Conservation (phyloP, 2,329 filamentous ascomycete genomes). For the Pseudogymnoascus verrucosus region DNA sequence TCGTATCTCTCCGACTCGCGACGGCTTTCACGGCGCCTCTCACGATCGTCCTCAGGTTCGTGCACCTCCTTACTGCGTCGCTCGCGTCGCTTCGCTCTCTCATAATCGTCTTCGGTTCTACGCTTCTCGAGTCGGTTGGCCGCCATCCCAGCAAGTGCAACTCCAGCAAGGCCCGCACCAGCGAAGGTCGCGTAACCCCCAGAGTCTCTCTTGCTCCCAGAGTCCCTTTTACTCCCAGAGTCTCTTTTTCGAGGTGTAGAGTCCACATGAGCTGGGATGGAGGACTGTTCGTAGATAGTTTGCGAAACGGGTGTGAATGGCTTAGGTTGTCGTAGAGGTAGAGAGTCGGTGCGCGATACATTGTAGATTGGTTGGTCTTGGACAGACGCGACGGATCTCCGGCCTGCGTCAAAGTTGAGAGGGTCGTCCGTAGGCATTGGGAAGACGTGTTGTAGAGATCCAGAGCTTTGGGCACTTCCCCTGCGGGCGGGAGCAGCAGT, state of each 20-base stretch:
- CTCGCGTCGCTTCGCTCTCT: conserved; percentile 21
- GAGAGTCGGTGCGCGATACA: conserved; percentile 39
- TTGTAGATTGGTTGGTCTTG: conserved; percentile 30
- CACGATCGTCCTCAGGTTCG: neutral
- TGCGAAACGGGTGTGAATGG: conserved; percentile 66
- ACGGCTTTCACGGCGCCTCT: neutral
- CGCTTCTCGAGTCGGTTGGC: conserved; percentile 26
- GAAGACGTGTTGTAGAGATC: conserved; percentile 55
- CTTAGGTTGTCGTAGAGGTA: conserved; percentile 78
- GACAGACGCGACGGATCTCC: conserved; percentile 41
- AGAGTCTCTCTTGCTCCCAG: neutral
- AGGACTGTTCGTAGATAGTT: conserved; percentile 51
- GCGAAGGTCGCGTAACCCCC: conserved; percentile 24
- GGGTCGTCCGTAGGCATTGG: conserved; percentile 61
- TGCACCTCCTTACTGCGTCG: conserved; percentile 25
- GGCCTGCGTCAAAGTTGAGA: conserved; percentile 49
- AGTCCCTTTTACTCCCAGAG: neutral
- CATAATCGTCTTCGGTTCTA: conserved; percentile 25
- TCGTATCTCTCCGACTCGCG: conserved; percentile 1
- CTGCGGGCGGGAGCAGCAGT: neutral
- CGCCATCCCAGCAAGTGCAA: conserved; percentile 40
- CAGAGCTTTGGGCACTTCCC: neutral
- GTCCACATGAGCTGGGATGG: neutral
- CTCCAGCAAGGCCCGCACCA: conserved; percentile 30
- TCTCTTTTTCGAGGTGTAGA: conserved; percentile 7